Percentiles rank a stretch among this genome's conserved stretches.
These are phyloP conservation scores for Camelina hispida DNA, from an alignment of 345 rosid genomes.

Conservation along the genomic window DNA sequence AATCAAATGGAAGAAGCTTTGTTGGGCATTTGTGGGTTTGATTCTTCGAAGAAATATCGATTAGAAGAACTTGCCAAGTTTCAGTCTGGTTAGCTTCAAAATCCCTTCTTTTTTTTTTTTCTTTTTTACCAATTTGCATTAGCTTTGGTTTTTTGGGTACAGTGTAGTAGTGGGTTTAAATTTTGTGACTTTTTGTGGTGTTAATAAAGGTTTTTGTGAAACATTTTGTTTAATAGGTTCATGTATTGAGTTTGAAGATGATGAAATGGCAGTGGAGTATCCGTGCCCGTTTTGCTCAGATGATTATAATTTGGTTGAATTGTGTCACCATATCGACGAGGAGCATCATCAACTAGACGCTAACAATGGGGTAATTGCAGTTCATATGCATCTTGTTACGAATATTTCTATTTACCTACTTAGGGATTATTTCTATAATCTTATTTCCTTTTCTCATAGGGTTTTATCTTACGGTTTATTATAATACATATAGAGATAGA, in stretches of 20 bases:
- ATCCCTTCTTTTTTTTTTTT: background rate
- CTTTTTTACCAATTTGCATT: background rate
- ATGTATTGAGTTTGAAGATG: slow-evolving; percentile 39
- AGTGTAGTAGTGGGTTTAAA: background rate
- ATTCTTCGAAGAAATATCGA: slow-evolving; percentile 36
- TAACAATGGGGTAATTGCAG: slow-evolving; percentile 38
- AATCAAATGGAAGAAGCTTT: slow-evolving; percentile 36
- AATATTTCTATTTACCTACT: too few relatives aligned
- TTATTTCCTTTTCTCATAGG: too few relatives aligned
- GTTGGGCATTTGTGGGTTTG: slow-evolving; percentile 34
- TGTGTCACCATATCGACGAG: slow-evolving; percentile 43
- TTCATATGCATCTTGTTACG: background rate
- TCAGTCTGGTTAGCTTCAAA: slow-evolving; percentile 39
- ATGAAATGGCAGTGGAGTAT: slow-evolving; percentile 44
- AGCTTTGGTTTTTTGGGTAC: background rate
- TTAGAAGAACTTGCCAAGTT: slow-evolving; percentile 34
- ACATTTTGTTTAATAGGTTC: slow-evolving; percentile 29
- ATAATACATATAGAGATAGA: too few relatives aligned
- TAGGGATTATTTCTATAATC: too few relatives aligned
- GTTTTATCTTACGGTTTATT: too few relatives aligned
- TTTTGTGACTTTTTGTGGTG: slow-evolving; percentile 11
- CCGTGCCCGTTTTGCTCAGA: slow-evolving; percentile 44
- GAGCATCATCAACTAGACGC: slow-evolving; percentile 42
- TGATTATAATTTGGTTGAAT: slow-evolving; percentile 42
- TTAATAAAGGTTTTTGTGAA: slow-evolving; percentile 18